phyloP scores from a whole-genome alignment of 2,329 filamentous ascomycete genomes.

The Aplosporella prunicola region DNA sequence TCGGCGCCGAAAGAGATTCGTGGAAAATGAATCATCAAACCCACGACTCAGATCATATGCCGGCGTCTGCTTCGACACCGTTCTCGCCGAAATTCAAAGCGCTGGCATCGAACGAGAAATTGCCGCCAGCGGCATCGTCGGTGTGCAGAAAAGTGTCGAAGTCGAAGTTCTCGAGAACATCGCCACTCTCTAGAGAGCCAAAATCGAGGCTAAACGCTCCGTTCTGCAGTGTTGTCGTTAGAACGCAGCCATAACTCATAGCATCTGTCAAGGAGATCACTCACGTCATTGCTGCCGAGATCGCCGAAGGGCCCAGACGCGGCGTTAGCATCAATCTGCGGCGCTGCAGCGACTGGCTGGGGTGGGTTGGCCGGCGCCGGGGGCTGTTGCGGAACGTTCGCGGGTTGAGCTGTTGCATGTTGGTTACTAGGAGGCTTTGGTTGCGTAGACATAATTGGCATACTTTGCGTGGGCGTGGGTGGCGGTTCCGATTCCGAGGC shows the following conservation, averaged over 20 bases:
- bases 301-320: constrained; percentile 32
- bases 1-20: constrained; percentile 3
- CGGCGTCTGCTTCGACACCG: constrained; percentile 6
- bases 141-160: constrained; percentile 59
- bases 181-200: constrained; percentile 41
- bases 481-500: constrained; percentile 35
- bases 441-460: constrained; percentile 39
- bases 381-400: constrained; percentile 25
- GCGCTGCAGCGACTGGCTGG: constrained; percentile 10
- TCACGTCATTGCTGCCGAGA: constrained; percentile 27
- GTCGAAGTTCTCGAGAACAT: constrained; percentile 60
- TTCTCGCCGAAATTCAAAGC: constrained; percentile 3
- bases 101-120: constrained; percentile 4
- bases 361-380: constrained; percentile 14
- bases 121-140: constrained; percentile 21
- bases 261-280: constrained; percentile 4
- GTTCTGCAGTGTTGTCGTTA: constrained; percentile 28
- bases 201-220: constrained; percentile 30
- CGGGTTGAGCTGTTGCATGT: constrained; percentile 24
- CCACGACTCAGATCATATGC: constrained; percentile 3
- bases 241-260: constrained; percentile 20
- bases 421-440: constrained; percentile 28
- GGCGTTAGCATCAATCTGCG: constrained; percentile 26
- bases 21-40: constrained; percentile 5
- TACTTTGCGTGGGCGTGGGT: constrained; percentile 40